These are phyloP conservation scores for Senecio squalidus DNA, from an alignment of 140 eudicot species.

Conservation along the genomic window DNA sequence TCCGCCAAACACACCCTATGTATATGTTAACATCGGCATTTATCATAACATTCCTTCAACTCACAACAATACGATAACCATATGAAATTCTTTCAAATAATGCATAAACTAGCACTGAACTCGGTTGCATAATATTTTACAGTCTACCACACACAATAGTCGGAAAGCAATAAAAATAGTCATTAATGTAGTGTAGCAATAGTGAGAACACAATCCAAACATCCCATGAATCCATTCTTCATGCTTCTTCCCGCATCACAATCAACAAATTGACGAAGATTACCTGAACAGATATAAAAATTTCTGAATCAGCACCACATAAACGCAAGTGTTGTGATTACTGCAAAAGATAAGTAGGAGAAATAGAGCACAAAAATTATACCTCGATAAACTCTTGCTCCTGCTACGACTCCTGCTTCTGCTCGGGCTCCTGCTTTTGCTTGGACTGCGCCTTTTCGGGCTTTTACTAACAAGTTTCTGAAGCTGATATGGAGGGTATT, in stretches of 20 bases:
- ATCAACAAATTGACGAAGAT: neutral
- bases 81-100: too few relatives aligned
- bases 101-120: too few relatives aligned
- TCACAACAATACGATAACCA: too few relatives aligned
- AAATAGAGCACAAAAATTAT: neutral
- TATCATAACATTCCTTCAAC: too few relatives aligned
- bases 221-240: neutral
- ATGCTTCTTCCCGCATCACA: conserved; percentile 5
- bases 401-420: conserved; percentile 62
- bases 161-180: neutral
- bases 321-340: neutral
- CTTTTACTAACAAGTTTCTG: conserved; percentile 52
- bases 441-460: conserved; percentile 40
- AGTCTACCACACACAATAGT: too few relatives aligned
- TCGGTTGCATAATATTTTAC: neutral
- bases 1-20: too few relatives aligned
- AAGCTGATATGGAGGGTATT: conserved; percentile 22
- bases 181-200: neutral
- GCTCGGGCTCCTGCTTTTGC: conserved; percentile 37
- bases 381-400: conserved; percentile 77
- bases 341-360: too few relatives aligned
- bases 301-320: conserved; percentile 5
- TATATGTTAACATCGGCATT: too few relatives aligned
- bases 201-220: neutral
- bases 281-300: conserved; percentile 14